Percentiles rank a stretch among this genome's conserved stretches.
These are phyloP conservation scores for Arthroderma sp. DNA, from an alignment of 2,329 filamentous ascomycete genomes.

Conservation along the genomic window DNA sequence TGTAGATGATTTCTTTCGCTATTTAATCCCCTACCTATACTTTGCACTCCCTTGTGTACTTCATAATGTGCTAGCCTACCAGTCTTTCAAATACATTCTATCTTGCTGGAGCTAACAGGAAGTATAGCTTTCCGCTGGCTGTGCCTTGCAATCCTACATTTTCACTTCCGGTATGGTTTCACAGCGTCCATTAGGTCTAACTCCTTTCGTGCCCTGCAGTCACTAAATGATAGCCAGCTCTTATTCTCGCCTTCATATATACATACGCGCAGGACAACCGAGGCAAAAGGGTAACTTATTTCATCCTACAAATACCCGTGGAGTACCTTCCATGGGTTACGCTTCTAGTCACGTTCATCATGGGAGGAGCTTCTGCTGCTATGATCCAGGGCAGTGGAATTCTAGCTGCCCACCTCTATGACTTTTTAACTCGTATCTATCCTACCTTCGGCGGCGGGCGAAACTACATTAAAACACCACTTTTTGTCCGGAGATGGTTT, in stretches of 20 bases:
- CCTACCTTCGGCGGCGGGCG: conserved; percentile 75
- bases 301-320: conserved; percentile 70
- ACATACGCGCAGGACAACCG: conserved; percentile 78
- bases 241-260: conserved; percentile 71
- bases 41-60: conserved; percentile 2
- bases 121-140: conserved; percentile 31
- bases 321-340: conserved; percentile 71
- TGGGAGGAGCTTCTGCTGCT: conserved; percentile 45
- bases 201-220: conserved; percentile 4
- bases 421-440: conserved; percentile 80
- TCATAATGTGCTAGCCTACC: not conserved
- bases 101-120: conserved; percentile 16
- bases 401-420: conserved; percentile 73
- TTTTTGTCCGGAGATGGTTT: conserved; percentile 56
- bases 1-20: conserved; percentile 7
- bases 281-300: conserved; percentile 61
- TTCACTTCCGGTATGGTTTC: conserved; percentile 27
- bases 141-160: conserved; percentile 18
- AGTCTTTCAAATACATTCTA: not conserved
- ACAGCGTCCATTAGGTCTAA: not conserved
- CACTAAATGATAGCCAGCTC: conserved; percentile 32
- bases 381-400: conserved; percentile 63
- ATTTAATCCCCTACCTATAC: conserved; percentile 13
- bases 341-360: conserved; percentile 60
- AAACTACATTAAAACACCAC: conserved; percentile 63